phyloP scores from a whole-genome alignment of 2,329 filamentous ascomycete genomes.

The Chaetoscypha palmicola region DNA sequence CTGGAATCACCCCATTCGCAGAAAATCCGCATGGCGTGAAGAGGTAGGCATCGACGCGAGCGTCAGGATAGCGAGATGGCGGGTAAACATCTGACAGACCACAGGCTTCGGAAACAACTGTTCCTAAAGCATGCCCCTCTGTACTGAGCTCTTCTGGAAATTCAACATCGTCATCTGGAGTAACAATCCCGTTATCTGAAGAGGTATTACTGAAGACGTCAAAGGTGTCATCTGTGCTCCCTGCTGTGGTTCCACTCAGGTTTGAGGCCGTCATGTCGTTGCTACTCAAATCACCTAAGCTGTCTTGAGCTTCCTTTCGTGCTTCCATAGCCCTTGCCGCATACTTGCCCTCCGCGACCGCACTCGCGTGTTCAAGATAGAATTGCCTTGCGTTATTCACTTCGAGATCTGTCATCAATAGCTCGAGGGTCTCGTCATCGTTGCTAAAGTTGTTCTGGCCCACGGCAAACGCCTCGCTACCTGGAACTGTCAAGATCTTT shows the following conservation, averaged over 20 bases:
- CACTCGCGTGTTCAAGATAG: constrained; percentile 75
- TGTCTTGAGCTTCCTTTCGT: constrained; percentile 51
- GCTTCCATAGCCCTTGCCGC: constrained; percentile 59
- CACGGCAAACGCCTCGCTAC: constrained; percentile 27
- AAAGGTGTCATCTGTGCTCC: constrained; percentile 49
- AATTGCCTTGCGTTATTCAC: constrained; percentile 64
- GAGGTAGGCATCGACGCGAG: constrained; percentile 89
- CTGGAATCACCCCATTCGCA: constrained; percentile 89
- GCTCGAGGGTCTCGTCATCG: constrained; percentile 70
- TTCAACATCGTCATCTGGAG: constrained; percentile 48
- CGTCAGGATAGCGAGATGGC: constrained; percentile 78
- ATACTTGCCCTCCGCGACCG: constrained; percentile 77
- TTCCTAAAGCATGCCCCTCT: constrained; percentile 88
- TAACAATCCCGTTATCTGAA: constrained; percentile 52
- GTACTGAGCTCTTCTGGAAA: constrained; percentile 74
- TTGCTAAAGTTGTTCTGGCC: constrained; percentile 24
- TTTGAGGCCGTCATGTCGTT: constrained; percentile 34
- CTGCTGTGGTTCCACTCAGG: constrained; percentile 36
- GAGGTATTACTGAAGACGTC: constrained; percentile 78
- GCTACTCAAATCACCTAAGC: constrained; percentile 52
- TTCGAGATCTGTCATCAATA: constrained; percentile 67
- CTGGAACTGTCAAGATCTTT: constrained; percentile 30
- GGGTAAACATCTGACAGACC: constrained; percentile 88
- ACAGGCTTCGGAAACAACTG: constrained; percentile 83
- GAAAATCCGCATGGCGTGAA: constrained; percentile 97